phyloP scores from a whole-genome alignment of 192 early-diverging fungal genomes.

The Coemansia sp. region DNA sequence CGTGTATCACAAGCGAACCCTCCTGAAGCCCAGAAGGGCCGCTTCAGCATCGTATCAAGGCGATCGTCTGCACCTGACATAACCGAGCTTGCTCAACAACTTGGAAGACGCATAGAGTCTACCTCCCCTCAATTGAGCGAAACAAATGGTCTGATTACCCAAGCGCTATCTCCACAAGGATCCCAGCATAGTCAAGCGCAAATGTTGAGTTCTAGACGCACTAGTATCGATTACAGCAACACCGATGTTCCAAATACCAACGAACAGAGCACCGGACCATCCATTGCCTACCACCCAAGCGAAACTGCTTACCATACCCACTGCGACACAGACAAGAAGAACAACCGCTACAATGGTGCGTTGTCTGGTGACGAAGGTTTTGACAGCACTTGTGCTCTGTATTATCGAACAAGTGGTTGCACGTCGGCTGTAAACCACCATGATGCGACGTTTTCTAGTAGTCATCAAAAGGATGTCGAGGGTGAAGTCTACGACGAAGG shows the following conservation, averaged over 20 bases:
- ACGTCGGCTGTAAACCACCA: background rate
- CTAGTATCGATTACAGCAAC: background rate
- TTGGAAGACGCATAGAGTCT: slow-evolving; percentile 21
- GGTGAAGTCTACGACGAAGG: background rate
- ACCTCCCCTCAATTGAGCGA: background rate
- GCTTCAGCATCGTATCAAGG: slow-evolving; percentile 40
- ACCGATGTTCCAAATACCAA: background rate
- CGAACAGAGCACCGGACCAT: background rate
- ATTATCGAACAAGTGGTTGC: background rate
- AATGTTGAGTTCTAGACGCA: background rate
- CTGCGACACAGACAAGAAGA: background rate
- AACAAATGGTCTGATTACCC: background rate
- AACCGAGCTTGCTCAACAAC: slow-evolving; percentile 21
- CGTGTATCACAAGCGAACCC: slow-evolving; percentile 5
- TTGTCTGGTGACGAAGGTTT: background rate
- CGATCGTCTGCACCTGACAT: slow-evolving; percentile 52
- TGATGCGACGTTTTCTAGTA: background rate
- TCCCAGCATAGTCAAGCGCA: background rate
- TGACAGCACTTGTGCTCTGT: background rate
- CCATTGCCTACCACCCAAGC: background rate
- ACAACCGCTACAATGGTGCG: background rate
- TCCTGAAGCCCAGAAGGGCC: slow-evolving; percentile 32
- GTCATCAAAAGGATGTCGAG: background rate
- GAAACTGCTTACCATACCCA: background rate
- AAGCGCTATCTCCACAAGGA: background rate